These are phyloP conservation scores for Candida schatavii DNA, from an alignment of 805 yeast species.

Conservation along the genomic window DNA sequence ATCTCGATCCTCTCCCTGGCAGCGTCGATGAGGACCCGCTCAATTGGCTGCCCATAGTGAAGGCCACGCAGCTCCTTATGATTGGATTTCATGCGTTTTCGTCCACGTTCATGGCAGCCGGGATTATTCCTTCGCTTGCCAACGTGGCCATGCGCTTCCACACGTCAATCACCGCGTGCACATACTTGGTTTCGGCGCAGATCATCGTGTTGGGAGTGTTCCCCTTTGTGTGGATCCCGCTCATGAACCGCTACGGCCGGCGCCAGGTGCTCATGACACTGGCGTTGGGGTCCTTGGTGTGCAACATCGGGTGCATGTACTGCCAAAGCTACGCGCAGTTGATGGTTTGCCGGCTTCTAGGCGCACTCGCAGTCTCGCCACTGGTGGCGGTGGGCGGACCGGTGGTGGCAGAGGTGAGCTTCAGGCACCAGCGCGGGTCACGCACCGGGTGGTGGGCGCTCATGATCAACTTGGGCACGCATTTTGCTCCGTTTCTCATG, in stretches of 20 bases:
- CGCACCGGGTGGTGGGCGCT: conserved; percentile 16
- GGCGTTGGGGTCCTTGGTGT: conserved; percentile 10
- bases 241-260: conserved; percentile 15
- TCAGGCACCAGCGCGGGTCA: conserved; percentile 16
- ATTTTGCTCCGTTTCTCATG: conserved; percentile 16
- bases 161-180: conserved; percentile 8
- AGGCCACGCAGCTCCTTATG: conserved; percentile 12
- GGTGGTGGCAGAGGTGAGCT: conserved; percentile 13
- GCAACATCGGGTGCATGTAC: conserved; percentile 14
- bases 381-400: conserved; percentile 15
- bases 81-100: conserved; percentile 14
- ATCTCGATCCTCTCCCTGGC: conserved; percentile 14
- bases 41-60: conserved; percentile 13
- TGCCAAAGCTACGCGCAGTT: conserved; percentile 9
- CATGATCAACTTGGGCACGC: conserved; percentile 14
- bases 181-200: conserved; percentile 14
- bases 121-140: conserved; percentile 15
- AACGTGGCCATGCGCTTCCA: conserved; percentile 9
- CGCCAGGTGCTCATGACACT: conserved; percentile 9
- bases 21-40: conserved; percentile 15
- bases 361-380: conserved; percentile 14
- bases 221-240: conserved; percentile 16
- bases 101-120: conserved; percentile 18
- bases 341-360: conserved; percentile 13
- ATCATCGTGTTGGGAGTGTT: conserved; percentile 13